Conservation (phyloP, 441 rosid species). For the Erodium texanum region DNA sequence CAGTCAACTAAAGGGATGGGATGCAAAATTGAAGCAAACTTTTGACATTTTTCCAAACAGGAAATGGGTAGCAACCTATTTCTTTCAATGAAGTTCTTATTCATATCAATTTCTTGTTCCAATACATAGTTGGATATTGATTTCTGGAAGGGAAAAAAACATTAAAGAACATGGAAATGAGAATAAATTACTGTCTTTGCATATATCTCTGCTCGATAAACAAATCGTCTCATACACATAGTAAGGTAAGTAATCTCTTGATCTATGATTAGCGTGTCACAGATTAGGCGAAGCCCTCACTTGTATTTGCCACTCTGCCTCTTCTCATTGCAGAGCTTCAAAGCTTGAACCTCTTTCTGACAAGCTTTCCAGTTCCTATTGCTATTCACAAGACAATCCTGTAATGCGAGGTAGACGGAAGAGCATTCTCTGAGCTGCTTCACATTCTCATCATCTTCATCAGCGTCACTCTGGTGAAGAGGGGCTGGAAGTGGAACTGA, state of each 20-base stretch:
- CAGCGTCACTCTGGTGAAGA: conserved; percentile 54
- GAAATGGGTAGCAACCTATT: too few relatives aligned
- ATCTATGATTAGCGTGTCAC: neutral
- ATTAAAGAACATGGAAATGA: neutral
- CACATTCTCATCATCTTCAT: conserved; percentile 72
- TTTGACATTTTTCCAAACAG: too few relatives aligned
- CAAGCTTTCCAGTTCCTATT: conserved; percentile 81
- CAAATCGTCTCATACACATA: neutral
- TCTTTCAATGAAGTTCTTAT: too few relatives aligned
- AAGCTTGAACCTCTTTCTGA: conserved; percentile 83
- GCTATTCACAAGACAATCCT: conserved; percentile 68
- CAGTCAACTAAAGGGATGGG: too few relatives aligned
- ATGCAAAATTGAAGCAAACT: too few relatives aligned
- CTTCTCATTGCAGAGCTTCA: conserved; percentile 69
- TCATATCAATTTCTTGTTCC: neutral
- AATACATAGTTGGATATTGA: neutral
- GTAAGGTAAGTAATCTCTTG: neutral
- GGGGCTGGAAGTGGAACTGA: conserved; percentile 7
- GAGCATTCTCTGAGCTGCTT: conserved; percentile 81
- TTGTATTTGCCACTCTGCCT: conserved; percentile 31
- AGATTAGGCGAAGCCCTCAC: conserved; percentile 16
- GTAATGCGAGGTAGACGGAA: conserved; percentile 55
- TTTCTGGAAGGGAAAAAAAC: too few relatives aligned
- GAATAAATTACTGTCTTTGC: neutral
- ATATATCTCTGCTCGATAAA: too few relatives aligned